Evolutionary conservation across 345 rosid genomes (phyloP).

Genomic region (Psidium guajava): DNA sequence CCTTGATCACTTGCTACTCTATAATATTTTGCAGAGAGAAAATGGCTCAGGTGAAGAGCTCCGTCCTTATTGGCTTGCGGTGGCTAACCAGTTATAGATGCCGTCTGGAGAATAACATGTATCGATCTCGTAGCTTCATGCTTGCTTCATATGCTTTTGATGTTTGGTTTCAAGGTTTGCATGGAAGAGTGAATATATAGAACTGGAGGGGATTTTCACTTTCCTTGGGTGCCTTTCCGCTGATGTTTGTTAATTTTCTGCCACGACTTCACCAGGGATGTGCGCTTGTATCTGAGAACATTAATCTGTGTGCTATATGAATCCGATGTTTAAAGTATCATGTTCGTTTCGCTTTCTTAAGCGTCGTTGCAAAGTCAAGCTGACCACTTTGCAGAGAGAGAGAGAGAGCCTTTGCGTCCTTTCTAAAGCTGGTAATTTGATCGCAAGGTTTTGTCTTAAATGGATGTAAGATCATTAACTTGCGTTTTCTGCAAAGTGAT

Average conservation of each 20-base stretch:
- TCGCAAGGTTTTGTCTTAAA: neutral
- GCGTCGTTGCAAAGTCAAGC: neutral
- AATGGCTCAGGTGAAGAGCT: slow-evolving; percentile 70
- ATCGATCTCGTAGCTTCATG: neutral
- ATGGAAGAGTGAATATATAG: neutral
- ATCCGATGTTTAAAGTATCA: neutral
- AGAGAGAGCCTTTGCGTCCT: neutral
- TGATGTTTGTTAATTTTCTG: neutral
- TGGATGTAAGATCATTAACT: neutral
- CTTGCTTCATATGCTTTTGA: neutral
- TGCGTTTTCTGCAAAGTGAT: too few relatives aligned
- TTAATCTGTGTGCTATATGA: neutral
- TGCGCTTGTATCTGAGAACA: slow-evolving; percentile 2
- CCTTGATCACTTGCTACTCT: neutral
- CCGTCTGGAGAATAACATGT: neutral
- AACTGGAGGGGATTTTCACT: neutral
- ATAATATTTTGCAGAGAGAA: slow-evolving; percentile 46
- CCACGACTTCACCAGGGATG: neutral
- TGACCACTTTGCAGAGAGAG: neutral
- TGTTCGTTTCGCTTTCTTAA: neutral
- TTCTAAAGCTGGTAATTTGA: neutral
- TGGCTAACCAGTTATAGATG: neutral
- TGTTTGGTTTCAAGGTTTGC: neutral
- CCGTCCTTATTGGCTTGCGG: neutral
- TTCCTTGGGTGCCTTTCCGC: neutral